phyloP scores from a whole-genome alignment of 2,329 filamentous ascomycete genomes.

The Septoria petroselini region DNA sequence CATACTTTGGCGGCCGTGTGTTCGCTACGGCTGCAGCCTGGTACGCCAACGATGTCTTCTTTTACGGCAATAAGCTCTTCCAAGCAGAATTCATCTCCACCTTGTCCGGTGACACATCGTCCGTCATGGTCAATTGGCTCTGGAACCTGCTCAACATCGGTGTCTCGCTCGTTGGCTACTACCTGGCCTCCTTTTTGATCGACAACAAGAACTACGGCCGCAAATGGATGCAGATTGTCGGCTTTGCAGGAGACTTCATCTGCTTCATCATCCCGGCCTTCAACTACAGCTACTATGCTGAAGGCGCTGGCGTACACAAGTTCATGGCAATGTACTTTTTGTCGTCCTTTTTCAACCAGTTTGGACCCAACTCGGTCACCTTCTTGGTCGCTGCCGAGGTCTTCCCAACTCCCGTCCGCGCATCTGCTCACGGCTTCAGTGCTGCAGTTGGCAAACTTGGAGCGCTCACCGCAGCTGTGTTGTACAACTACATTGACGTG shows the following conservation, averaged over 20 bases:
- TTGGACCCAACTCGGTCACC: conserved; percentile 91
- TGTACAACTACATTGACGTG: conserved; percentile 92
- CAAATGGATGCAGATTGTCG: conserved; percentile 93
- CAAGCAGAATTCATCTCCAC: conserved; percentile 85
- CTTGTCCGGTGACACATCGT: conserved; percentile 59
- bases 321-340: conserved; percentile 99
- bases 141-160: conserved; percentile 92
- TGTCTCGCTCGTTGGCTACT: conserved; percentile 84
- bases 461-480: conserved; percentile 77
- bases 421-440: conserved; percentile 91
- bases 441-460: conserved; percentile 86
- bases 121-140: conserved; percentile 81
- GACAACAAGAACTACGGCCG: conserved; percentile 96
- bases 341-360: conserved; percentile 98
- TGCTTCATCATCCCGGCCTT: conserved; percentile 91
- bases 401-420: conserved; percentile 91
- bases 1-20: conserved; percentile 80
- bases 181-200: conserved; percentile 81
- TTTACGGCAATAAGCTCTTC: conserved; percentile 99
- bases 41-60: conserved; percentile 98
- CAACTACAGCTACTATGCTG: conserved; percentile 79
- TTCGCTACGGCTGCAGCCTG: conserved; percentile 83
- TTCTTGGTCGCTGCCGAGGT: conserved; percentile 96
- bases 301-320: conserved; percentile 66
- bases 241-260: conserved; percentile 89